Percentiles rank a stretch among this genome's conserved stretches.
phyloP scores from a whole-genome alignment of 192 early-diverging fungal genomes.

The Rhizophagus prolifer region DNA sequence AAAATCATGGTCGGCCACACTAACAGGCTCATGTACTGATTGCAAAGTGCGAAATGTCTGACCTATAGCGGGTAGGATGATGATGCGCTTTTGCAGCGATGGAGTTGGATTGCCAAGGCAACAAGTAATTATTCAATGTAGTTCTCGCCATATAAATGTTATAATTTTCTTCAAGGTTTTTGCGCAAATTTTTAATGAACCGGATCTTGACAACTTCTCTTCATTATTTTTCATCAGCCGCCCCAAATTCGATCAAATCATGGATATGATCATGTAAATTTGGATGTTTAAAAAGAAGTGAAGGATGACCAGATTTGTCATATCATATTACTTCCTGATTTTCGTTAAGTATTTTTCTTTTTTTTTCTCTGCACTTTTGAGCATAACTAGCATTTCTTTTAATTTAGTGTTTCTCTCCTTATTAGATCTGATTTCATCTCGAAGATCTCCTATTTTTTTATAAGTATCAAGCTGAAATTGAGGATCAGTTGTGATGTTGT shows the following conservation, averaged over 20 bases:
- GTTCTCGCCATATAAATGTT: background rate
- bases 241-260: background rate
- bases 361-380: constrained; percentile 5
- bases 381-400: background rate
- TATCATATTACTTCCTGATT: too few species aligned
- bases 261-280: background rate
- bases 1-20: background rate
- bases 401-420: background rate
- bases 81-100: background rate
- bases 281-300: background rate
- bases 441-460: too few species aligned
- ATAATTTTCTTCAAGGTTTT: background rate
- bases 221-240: background rate
- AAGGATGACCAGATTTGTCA: background rate
- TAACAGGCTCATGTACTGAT: background rate
- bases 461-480: too few species aligned
- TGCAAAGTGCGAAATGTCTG: background rate
- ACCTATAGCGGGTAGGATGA: background rate
- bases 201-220: background rate
- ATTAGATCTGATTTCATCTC: too few species aligned
- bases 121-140: background rate
- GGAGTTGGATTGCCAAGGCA: background rate
- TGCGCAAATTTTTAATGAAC: background rate
- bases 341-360: background rate
- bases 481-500: too few species aligned